Evolutionary conservation across 768 basidiomycete species (phyloP).

Genomic region (Naematelia encephala): DNA sequence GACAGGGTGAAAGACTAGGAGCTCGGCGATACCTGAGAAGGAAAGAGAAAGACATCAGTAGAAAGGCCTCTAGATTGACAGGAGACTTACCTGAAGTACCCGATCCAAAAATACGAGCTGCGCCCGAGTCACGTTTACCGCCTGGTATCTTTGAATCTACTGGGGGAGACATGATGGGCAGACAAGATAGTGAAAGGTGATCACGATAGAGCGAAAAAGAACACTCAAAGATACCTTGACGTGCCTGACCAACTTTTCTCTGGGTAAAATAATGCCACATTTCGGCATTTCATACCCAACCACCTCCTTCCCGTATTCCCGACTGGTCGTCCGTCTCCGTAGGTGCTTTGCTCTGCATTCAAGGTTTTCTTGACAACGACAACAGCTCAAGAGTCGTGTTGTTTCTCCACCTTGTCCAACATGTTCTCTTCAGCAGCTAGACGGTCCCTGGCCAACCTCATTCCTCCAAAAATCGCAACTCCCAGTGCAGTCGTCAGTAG

Average conservation of each 20-base stretch:
- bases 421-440: conserved; percentile 84
- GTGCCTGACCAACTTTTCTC: neutral
- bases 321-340: neutral
- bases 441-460: conserved; percentile 75
- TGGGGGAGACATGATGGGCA: conserved; percentile 43
- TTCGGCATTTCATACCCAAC: conserved; percentile 2
- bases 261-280: neutral
- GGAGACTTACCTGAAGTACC: conserved; percentile 76
- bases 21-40: conserved; percentile 77
- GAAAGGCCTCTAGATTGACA: conserved; percentile 4
- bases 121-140: conserved; percentile 66
- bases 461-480: conserved; percentile 94
- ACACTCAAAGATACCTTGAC: neutral
- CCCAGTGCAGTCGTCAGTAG: conserved; percentile 75
- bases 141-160: conserved; percentile 22
- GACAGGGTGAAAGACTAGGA: conserved; percentile 84
- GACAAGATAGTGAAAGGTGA: neutral
- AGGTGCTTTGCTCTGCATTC: neutral
- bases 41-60: neutral
- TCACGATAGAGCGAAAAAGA: neutral
- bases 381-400: too few species aligned
- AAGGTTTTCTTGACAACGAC: too few species aligned
- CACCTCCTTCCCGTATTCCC: neutral
- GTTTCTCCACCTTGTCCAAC: conserved; percentile 7
- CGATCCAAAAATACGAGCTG: conserved; percentile 85